phyloP scores from a whole-genome alignment of 441 rosid species.

The Melianthus villosus region DNA sequence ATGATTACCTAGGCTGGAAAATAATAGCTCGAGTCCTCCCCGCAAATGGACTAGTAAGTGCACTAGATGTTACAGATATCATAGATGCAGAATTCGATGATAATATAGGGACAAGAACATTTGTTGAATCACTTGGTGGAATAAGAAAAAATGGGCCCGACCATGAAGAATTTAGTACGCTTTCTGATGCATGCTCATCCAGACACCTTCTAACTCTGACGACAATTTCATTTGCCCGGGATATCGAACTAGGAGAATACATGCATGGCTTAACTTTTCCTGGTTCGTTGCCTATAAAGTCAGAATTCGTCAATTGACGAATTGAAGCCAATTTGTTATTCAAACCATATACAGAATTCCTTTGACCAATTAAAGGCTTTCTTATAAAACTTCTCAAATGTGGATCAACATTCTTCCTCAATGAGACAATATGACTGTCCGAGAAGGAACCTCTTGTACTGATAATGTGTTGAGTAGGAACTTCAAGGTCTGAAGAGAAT shows the following conservation, averaged over 20 bases:
- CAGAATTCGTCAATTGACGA: constrained; percentile 20
- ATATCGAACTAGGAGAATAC: constrained; percentile 49
- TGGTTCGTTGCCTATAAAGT: constrained; percentile 21
- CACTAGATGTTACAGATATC: constrained; percentile 59
- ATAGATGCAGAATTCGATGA: constrained; percentile 52
- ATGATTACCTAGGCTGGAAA: constrained; percentile 73
- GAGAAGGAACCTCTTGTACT: constrained; percentile 21
- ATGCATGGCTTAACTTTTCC: constrained; percentile 60
- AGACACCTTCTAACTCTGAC: constrained; percentile 42
- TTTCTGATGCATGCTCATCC: constrained; percentile 28
- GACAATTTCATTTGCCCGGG: constrained; percentile 33
- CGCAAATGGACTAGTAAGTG: constrained; percentile 50
- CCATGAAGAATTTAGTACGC: constrained; percentile 35
- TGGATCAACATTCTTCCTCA: constrained; percentile 16
- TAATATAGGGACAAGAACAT: constrained; percentile 56
- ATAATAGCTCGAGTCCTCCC: constrained; percentile 72
- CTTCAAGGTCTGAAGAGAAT: constrained; percentile 32
- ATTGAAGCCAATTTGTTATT: constrained; percentile 19
- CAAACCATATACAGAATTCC: constrained; percentile 15
- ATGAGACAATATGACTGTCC: constrained; percentile 24
- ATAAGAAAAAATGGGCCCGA: constrained; percentile 67
- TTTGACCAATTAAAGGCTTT: constrained; percentile 24
- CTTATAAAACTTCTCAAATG: constrained; percentile 19
- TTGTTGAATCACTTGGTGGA: constrained; percentile 72
- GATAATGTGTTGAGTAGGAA: constrained; percentile 18